Conservation (phyloP, 768 basidiomycete species). For the Mycena galopus region DNA sequence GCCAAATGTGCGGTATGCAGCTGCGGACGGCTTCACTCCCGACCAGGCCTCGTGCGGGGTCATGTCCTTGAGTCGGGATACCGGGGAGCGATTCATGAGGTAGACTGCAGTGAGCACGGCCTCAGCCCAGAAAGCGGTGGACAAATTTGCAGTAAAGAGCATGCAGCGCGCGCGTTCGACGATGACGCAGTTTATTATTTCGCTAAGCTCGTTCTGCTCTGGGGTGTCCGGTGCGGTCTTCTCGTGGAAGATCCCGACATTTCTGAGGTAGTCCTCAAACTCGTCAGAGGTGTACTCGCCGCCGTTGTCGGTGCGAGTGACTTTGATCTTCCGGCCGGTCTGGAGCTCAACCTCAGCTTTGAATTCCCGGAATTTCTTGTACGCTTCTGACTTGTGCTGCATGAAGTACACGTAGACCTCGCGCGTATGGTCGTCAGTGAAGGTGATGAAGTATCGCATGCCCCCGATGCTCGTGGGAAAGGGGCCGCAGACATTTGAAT, state of each 20-base stretch:
- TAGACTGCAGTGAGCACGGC: slow-evolving; percentile 37
- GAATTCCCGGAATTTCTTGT: slow-evolving; percentile 16
- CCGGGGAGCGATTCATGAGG: slow-evolving; percentile 36
- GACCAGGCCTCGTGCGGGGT: too few species aligned
- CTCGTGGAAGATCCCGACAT: slow-evolving; percentile 1
- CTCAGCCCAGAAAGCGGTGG: slow-evolving; percentile 40
- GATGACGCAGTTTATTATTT: slow-evolving; percentile 5
- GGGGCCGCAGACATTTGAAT: slow-evolving; percentile 23
- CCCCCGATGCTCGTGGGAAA: slow-evolving; percentile 21
- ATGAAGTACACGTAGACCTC: slow-evolving; percentile 30
- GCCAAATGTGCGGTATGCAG: slow-evolving; percentile 44
- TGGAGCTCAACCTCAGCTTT: slow-evolving; percentile 13
- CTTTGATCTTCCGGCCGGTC: background rate
- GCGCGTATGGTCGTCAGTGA: slow-evolving; percentile 41
- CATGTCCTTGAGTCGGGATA: slow-evolving; percentile 5
- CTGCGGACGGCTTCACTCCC: slow-evolving; percentile 39
- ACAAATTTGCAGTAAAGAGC: slow-evolving; percentile 37
- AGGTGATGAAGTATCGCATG: slow-evolving; percentile 38
- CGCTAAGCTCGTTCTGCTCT: slow-evolving; percentile 20
- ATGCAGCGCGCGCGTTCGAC: slow-evolving; percentile 33
- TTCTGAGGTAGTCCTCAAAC: slow-evolving; percentile 16
- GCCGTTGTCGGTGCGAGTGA: slow-evolving; percentile 11
- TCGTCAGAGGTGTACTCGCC: slow-evolving; percentile 27
- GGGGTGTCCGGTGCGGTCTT: slow-evolving; percentile 14
- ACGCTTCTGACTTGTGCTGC: slow-evolving; percentile 34